Percentiles rank a stretch among this genome's conserved stretches.
Conservation (phyloP, 768 basidiomycete species). For the Tricholoma matsutake region DNA sequence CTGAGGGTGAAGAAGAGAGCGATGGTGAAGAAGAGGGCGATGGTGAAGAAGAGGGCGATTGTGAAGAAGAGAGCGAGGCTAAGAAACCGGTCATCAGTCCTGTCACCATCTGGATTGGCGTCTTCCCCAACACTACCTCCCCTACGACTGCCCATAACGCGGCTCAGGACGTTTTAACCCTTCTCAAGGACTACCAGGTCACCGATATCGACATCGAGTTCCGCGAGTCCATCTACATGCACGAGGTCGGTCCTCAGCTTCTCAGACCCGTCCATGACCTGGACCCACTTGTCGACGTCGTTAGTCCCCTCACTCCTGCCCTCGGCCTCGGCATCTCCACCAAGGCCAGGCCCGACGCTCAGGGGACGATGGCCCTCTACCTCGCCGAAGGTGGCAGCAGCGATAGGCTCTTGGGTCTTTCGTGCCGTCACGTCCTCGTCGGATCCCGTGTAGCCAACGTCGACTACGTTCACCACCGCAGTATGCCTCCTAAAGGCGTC, state of each 20-base stretch:
- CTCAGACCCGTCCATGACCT: conserved; percentile 23
- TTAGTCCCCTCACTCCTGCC: conserved; percentile 19
- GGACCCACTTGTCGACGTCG: too few species aligned
- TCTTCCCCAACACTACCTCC: conserved; percentile 24
- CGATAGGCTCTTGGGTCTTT: conserved; percentile 24
- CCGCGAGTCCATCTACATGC: conserved; percentile 25
- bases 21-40: conserved; percentile 13
- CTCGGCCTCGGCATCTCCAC: conserved; percentile 7
- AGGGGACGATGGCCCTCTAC: conserved; percentile 26
- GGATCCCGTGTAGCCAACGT: conserved; percentile 22
- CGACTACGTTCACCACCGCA: conserved; percentile 4
- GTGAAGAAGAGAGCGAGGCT: too few species aligned
- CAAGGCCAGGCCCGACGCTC: neutral
- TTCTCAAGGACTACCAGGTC: conserved; percentile 29
- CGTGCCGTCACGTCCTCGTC: conserved; percentile 29
- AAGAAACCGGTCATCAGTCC: too few species aligned
- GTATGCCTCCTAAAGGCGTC: conserved; percentile 27
- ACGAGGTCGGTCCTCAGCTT: conserved; percentile 26
- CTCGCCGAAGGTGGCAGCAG: conserved; percentile 30
- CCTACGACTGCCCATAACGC: conserved; percentile 28
- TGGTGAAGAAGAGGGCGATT: conserved; percentile 17
- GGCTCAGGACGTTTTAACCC: conserved; percentile 25
- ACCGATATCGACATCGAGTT: conserved; percentile 32
- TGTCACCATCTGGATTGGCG: too few species aligned
- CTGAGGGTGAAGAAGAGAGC: neutral